Percentiles rank a stretch among this genome's conserved stretches.
Conservation (phyloP, 352 stramenopile species). For the Globisporangium splendens region DNA sequence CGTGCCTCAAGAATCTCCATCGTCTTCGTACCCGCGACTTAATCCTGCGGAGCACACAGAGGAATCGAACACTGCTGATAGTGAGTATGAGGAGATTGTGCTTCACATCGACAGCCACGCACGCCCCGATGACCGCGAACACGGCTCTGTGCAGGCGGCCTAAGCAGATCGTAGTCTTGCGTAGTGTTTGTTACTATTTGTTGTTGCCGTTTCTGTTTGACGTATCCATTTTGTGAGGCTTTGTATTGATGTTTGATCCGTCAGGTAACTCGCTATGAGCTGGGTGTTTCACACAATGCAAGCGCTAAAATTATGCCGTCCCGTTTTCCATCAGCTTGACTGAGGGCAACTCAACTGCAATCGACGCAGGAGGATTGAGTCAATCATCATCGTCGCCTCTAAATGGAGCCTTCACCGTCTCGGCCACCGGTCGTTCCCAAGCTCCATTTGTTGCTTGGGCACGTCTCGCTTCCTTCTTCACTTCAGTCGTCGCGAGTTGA, state of each 20-base stretch:
- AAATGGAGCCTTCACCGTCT: conserved; percentile 14
- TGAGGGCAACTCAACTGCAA: neutral
- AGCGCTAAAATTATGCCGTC: too few relatives aligned
- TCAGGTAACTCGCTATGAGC: neutral
- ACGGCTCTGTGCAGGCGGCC: too few relatives aligned
- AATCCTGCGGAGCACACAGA: neutral
- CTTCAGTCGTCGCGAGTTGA: neutral
- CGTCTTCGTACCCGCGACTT: too few relatives aligned
- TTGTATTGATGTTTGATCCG: neutral
- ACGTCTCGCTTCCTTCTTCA: neutral
- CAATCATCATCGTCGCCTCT: neutral
- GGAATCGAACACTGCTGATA: neutral
- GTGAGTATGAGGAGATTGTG: too few relatives aligned
- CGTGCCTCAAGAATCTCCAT: too few relatives aligned
- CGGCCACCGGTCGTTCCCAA: conserved; percentile 9
- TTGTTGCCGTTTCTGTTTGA: neutral
- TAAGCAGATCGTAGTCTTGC: too few relatives aligned
- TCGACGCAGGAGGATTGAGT: neutral
- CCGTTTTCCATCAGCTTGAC: too few relatives aligned
- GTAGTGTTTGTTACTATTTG: neutral
- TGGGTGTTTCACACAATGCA: too few relatives aligned
- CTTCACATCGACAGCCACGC: too few relatives aligned
- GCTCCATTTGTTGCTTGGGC: conserved; percentile 14
- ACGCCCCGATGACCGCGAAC: too few relatives aligned
- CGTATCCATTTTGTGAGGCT: neutral